A percentile compares a stretch with the other conserved stretches of the same genome.
These are phyloP conservation scores for Rhododendron henanense DNA, from an alignment of 148 eudicot genomes.

Conservation along the genomic window DNA sequence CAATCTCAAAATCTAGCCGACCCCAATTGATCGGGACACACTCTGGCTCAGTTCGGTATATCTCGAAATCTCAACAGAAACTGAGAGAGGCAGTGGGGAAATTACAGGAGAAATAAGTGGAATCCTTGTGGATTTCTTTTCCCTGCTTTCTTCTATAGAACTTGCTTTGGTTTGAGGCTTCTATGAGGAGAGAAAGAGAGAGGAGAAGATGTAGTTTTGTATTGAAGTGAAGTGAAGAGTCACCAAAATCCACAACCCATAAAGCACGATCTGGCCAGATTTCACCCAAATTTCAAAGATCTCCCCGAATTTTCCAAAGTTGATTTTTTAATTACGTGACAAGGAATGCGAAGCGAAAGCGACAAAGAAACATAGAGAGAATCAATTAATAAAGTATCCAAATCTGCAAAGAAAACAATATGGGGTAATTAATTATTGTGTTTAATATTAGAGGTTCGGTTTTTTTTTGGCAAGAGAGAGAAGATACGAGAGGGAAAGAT, in stretches of 20 bases:
- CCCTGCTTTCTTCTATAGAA: not conserved
- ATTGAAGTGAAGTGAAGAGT: constrained; percentile 36
- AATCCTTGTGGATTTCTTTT: not conserved
- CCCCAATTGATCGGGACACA: no score
- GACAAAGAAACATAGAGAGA: constrained; percentile 14
- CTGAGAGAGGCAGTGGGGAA: not conserved
- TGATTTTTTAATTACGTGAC: constrained; percentile 29
- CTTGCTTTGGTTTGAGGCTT: constrained; percentile 3
- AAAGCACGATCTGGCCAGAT: constrained; percentile 81
- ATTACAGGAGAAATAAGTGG: not conserved
- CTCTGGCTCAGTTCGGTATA: no score
- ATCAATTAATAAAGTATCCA: constrained; percentile 8
- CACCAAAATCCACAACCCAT: constrained; percentile 50
- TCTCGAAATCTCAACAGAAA: not conserved
- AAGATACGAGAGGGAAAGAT: not conserved
- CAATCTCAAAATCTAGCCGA: not conserved
- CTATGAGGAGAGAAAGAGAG: constrained; percentile 11
- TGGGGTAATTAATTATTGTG: not conserved
- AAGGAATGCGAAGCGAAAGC: constrained; percentile 26
- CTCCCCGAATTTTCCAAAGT: constrained; percentile 18
- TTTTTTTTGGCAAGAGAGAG: not conserved
- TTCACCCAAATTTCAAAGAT: constrained; percentile 38
- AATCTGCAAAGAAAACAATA: constrained; percentile 9
- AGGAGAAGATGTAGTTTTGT: constrained; percentile 8
- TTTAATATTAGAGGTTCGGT: constrained; percentile 8